A percentile compares a stretch with the other conserved stretches of the same genome.
Conservation (phyloP, 2,329 filamentous ascomycete species). For the Rutstroemia sydowiana region DNA sequence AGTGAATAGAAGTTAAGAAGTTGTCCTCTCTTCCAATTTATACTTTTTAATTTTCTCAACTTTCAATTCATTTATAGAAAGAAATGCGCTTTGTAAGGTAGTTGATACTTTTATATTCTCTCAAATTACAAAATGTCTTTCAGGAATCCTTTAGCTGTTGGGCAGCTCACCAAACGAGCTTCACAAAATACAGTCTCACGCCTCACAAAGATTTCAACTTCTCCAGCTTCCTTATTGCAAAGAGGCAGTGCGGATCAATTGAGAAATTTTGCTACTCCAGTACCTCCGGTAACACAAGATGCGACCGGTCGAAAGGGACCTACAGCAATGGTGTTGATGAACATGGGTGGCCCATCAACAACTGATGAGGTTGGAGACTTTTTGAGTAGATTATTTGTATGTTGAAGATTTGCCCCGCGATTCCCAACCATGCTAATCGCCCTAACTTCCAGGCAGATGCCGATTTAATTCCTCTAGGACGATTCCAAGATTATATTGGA, state of each 20-base stretch:
- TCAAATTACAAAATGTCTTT: conserved; percentile 33
- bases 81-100: not conserved
- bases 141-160: conserved; percentile 28
- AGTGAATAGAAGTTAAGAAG: not conserved
- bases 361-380: conserved; percentile 85
- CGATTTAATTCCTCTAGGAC: conserved; percentile 91
- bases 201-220: conserved; percentile 21
- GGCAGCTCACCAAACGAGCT: conserved; percentile 26
- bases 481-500: conserved; percentile 83
- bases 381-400: conserved; percentile 82
- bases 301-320: conserved; percentile 65
- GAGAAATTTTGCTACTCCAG: conserved; percentile 50
- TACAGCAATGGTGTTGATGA: conserved; percentile 97
- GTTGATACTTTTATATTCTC: not conserved
- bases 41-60: not conserved
- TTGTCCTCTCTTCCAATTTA: not conserved
- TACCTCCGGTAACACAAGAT: conserved; percentile 75
- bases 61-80: not conserved
- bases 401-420: conserved; percentile 29
- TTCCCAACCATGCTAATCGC: conserved; percentile 8
- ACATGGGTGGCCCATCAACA: conserved; percentile 94
- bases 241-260: conserved; percentile 29
- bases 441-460: conserved; percentile 61
- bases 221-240: conserved; percentile 32
- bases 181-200: conserved; percentile 23